Evolutionary conservation across 2,329 filamentous ascomycete species (phyloP).

Genomic region (Aspergillus oerlinghausenensis): DNA sequence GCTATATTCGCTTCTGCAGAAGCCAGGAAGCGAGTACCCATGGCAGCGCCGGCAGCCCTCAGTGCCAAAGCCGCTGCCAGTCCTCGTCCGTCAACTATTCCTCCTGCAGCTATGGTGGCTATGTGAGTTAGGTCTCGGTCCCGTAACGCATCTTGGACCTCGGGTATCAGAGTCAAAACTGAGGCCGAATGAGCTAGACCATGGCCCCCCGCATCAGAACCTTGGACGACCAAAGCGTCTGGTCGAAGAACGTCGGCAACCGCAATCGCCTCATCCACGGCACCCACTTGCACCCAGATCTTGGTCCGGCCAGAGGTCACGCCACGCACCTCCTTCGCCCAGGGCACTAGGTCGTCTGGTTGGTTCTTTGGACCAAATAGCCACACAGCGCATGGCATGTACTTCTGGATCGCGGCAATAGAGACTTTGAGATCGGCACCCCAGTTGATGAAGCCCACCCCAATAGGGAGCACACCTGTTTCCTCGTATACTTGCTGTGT

Average conservation of each 20-base stretch:
- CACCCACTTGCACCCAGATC: constrained; percentile 53
- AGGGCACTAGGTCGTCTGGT: constrained; percentile 22
- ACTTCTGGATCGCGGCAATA: constrained; percentile 25
- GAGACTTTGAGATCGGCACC: constrained; percentile 27
- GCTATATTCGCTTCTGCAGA: constrained; percentile 46
- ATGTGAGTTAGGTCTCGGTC: constrained; percentile 27
- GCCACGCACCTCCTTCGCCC: constrained; percentile 38
- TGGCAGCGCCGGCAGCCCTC: constrained; percentile 51
- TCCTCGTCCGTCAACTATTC: constrained; percentile 50
- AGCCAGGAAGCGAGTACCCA: constrained; percentile 63
- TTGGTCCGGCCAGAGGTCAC: constrained; percentile 37
- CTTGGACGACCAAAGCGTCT: constrained; percentile 52
- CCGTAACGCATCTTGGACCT: constrained; percentile 42
- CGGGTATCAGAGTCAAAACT: constrained; percentile 48
- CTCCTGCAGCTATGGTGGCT: constrained; percentile 50
- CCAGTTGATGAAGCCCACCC: constrained; percentile 40
- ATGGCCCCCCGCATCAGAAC: constrained; percentile 53
- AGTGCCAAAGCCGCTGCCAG: constrained; percentile 48
- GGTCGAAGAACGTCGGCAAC: constrained; percentile 35
- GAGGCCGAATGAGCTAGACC: constrained; percentile 44
- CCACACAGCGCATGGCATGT: constrained; percentile 38
- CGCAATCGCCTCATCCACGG: constrained; percentile 44
- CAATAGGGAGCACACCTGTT: constrained; percentile 30
- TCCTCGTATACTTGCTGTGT: constrained; percentile 10
- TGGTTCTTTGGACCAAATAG: constrained; percentile 33